phyloP scores from a whole-genome alignment of 306 rosid genomes.

The Lupinus albus region DNA sequence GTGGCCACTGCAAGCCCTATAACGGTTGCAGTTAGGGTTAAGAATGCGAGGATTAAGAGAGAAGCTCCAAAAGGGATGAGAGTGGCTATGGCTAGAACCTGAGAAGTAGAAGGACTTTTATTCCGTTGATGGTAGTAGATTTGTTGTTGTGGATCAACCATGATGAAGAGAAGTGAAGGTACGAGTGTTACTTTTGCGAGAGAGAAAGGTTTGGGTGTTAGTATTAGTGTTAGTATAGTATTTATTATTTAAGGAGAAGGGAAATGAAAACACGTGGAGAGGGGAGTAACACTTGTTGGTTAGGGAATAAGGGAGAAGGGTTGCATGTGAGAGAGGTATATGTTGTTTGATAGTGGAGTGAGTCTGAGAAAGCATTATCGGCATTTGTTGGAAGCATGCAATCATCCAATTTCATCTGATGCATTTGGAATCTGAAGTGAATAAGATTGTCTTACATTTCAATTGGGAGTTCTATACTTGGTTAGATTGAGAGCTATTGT shows the following conservation, averaged over 20 bases:
- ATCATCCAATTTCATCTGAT: no score
- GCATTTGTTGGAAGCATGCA: not conserved
- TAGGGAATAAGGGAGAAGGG: constrained; percentile 19
- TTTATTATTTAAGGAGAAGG: constrained; percentile 6
- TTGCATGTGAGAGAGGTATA: constrained; percentile 47
- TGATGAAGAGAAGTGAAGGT: not conserved
- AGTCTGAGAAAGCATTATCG: not conserved
- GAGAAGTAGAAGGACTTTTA: constrained; percentile 38
- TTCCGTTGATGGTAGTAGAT: constrained; percentile 7
- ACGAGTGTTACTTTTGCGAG: no score
- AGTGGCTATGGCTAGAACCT: constrained; percentile 43
- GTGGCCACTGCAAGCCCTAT: constrained; percentile 50
- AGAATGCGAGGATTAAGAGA: constrained; percentile 53
- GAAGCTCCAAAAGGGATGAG: constrained; percentile 55
- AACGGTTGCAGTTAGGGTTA: constrained; percentile 49
- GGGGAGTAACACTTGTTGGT: constrained; percentile 50
- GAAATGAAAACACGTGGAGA: constrained; percentile 47
- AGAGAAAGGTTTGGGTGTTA: no score
- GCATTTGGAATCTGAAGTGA: not conserved
- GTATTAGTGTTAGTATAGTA: no score
- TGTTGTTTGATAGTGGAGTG: constrained; percentile 36
- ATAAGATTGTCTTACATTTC: no score
- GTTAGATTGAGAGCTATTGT: no score
- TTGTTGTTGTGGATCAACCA: constrained; percentile 44
- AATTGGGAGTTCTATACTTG: no score